phyloP scores from a whole-genome alignment of 2,329 filamentous ascomycete genomes.

The Pyrenophora seminiperda region DNA sequence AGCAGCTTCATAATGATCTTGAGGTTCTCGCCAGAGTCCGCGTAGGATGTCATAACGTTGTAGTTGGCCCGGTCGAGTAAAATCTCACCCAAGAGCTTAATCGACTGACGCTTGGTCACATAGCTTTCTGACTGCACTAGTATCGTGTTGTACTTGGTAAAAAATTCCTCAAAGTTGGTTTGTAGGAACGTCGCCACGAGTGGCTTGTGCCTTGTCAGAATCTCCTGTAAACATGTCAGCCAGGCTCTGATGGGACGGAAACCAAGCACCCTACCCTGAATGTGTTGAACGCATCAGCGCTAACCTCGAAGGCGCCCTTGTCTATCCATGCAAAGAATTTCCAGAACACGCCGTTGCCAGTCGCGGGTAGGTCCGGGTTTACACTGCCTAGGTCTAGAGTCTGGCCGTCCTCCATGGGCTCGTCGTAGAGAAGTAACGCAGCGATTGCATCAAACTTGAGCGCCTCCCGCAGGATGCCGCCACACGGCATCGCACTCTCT shows the following conservation, averaged over 20 bases:
- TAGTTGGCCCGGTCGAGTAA: conserved; percentile 95
- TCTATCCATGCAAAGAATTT: conserved; percentile 97
- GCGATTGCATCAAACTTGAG: conserved; percentile 90
- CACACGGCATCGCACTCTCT: conserved; percentile 89
- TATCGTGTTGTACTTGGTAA: conserved; percentile 83
- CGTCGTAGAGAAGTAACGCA: conserved; percentile 90
- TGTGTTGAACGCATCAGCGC: conserved; percentile 95
- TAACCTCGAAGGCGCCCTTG: conserved; percentile 93
- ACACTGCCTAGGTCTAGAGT: conserved; percentile 78
- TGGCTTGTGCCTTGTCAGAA: conserved; percentile 91
- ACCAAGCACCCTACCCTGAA: conserved; percentile 70
- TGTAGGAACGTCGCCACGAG: conserved; percentile 86
- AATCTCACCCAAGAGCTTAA: conserved; percentile 95
- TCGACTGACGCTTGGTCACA: conserved; percentile 96
- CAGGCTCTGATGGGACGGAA: neutral
- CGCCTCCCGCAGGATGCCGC: conserved; percentile 85
- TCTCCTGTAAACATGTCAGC: conserved; percentile 65
- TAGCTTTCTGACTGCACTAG: conserved; percentile 93
- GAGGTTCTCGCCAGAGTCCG: conserved; percentile 91
- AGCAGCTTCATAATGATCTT: conserved; percentile 99
- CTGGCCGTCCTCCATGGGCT: conserved; percentile 73
- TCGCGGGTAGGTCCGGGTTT: conserved; percentile 74
- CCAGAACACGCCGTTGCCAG: conserved; percentile 90
- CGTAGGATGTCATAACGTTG: conserved; percentile 96
- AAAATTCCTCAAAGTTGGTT: conserved; percentile 92